Percentiles rank a stretch among this genome's conserved stretches.
These are phyloP conservation scores for Backusella macrospora DNA, from an alignment of 192 early-diverging fungal species.

Conservation along the genomic window DNA sequence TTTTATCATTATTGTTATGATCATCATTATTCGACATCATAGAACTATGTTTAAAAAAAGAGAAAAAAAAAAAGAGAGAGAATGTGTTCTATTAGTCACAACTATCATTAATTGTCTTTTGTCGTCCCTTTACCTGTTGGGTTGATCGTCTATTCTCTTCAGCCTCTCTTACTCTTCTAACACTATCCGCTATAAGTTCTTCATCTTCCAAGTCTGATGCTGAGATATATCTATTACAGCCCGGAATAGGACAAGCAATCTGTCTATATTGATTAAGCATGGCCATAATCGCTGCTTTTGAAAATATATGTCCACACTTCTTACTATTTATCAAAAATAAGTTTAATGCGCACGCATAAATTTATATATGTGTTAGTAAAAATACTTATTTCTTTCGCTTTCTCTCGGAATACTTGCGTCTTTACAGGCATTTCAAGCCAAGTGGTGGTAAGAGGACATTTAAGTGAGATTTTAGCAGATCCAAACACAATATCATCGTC, in stretches of 20 bases:
- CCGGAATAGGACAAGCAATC: slow-evolving; percentile 31
- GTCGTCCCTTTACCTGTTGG: background rate
- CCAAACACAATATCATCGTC: slow-evolving; percentile 37
- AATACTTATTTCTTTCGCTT: background rate
- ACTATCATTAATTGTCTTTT: no score
- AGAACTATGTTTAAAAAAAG: background rate
- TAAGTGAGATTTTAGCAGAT: slow-evolving; percentile 25
- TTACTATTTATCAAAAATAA: slow-evolving; percentile 12
- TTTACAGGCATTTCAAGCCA: slow-evolving; percentile 38
- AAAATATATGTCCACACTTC: slow-evolving; percentile 36
- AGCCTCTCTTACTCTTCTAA: slow-evolving; percentile 16
- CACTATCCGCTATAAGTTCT: slow-evolving; percentile 14
- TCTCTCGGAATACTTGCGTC: slow-evolving; percentile 6
- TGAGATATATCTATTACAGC: slow-evolving; percentile 25
- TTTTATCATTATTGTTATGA: background rate
- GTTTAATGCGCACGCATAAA: background rate
- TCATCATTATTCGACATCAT: slow-evolving; percentile 25
- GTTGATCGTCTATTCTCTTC: background rate
- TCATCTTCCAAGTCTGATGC: background rate
- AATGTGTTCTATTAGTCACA: background rate
- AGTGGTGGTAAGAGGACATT: slow-evolving; percentile 39
- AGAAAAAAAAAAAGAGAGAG: background rate
- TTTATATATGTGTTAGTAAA: background rate
- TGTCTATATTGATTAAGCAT: background rate
- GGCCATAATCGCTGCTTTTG: slow-evolving; percentile 26